A percentile compares a stretch with the other conserved stretches of the same genome.
Conservation (phyloP, 2,329 filamentous ascomycete species). For the Aspergillus fructus region DNA sequence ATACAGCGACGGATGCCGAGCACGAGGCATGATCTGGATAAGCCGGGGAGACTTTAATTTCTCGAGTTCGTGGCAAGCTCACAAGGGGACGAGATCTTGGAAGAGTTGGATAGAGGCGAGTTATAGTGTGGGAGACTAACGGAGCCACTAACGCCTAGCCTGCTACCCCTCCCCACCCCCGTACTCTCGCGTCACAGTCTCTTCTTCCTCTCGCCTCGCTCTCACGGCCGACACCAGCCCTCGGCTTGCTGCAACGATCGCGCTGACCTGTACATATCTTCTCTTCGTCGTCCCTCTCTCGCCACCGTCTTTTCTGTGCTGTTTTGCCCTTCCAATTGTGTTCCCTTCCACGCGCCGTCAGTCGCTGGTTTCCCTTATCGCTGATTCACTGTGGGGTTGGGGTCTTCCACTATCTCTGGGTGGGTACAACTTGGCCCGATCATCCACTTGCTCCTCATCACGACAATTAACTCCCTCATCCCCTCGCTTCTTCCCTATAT, state of each 20-base stretch:
- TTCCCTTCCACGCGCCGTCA: not conserved
- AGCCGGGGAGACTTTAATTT: not conserved
- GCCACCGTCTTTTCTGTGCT: conserved; percentile 1
- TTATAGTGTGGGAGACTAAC: conserved; percentile 3
- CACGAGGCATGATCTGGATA: not conserved
- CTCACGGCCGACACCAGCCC: not conserved
- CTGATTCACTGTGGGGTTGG: conserved; percentile 11
- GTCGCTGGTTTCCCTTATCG: conserved; percentile 11
- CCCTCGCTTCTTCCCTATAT: not conserved
- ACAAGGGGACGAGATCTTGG: not conserved
- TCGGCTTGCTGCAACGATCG: not conserved
- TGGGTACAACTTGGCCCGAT: conserved; percentile 7
- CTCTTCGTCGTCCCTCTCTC: conserved; percentile 1
- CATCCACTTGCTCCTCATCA: not conserved
- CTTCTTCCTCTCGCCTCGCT: conserved; percentile 9
- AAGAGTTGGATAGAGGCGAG: not conserved
- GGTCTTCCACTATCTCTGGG: conserved; percentile 7
- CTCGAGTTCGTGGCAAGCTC: not conserved
- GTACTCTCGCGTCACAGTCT: conserved; percentile 9
- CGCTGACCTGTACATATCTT: conserved; percentile 8
- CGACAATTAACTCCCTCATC: conserved; percentile 5
- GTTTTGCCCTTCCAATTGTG: conserved; percentile 6
- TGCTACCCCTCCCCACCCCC: conserved; percentile 25
- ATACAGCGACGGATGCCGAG: conserved; percentile 2
- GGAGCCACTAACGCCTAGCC: conserved; percentile 13